phyloP scores from a whole-genome alignment of 768 basidiomycete species.

The Boletus tomentosulus region DNA sequence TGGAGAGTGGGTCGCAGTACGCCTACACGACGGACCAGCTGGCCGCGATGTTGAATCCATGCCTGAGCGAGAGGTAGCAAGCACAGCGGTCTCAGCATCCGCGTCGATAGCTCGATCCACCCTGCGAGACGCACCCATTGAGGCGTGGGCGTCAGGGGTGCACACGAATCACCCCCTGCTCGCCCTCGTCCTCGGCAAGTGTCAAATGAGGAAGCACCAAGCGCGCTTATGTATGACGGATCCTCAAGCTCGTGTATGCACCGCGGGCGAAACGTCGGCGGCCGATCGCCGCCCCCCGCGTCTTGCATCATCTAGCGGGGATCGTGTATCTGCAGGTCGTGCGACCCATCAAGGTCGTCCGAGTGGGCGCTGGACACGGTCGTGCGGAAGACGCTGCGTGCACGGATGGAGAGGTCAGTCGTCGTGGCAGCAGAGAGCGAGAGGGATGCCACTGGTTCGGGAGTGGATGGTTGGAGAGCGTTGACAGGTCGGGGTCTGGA shows the following conservation, averaged over 20 bases:
- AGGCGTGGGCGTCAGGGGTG: constrained; percentile 19
- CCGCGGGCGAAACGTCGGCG: constrained; percentile 29
- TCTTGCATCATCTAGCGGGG: constrained; percentile 28
- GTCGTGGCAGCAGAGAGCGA: constrained; percentile 34
- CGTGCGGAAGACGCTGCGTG: constrained; percentile 22
- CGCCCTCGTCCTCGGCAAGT: background rate
- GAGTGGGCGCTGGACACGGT: constrained; percentile 18
- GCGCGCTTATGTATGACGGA: constrained; percentile 25
- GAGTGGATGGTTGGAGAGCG: constrained; percentile 27
- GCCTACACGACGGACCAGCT: background rate
- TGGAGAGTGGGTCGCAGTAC: background rate
- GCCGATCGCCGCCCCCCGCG: constrained; percentile 26
- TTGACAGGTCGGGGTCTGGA: constrained; percentile 6
- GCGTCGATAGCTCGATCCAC: constrained; percentile 54
- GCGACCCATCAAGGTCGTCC: constrained; percentile 9
- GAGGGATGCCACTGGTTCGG: constrained; percentile 28
- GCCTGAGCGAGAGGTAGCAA: constrained; percentile 33
- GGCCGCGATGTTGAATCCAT: background rate
- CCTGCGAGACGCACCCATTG: constrained; percentile 46
- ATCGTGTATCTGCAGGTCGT: constrained; percentile 11
- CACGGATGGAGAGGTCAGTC: constrained; percentile 31
- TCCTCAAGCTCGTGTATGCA: constrained; percentile 57
- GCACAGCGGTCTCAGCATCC: constrained; percentile 47
- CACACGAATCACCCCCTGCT: constrained; percentile 11
- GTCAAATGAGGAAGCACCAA: background rate